Conservation (phyloP, 306 rosid species). For the Leucaena leucocephala region DNA sequence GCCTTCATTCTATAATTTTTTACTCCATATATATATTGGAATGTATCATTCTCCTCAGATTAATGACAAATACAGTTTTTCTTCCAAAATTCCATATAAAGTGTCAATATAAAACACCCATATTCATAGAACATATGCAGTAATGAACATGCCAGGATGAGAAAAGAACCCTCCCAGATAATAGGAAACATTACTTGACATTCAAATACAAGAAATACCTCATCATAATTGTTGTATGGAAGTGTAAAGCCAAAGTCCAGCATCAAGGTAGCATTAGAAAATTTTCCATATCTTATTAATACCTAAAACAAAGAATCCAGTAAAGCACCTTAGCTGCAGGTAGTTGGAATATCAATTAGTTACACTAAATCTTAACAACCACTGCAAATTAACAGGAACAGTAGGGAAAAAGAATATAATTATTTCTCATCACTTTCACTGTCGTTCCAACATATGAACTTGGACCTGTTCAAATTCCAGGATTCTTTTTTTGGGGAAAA, state of each 20-base stretch:
- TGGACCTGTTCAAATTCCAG: not conserved
- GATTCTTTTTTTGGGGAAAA: not conserved
- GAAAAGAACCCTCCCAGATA: not conserved
- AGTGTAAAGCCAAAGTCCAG: conserved; percentile 88
- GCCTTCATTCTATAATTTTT: not conserved
- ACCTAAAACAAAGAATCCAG: conserved; percentile 51
- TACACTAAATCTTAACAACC: conserved; percentile 8
- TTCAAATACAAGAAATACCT: conserved; percentile 47
- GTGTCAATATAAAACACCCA: not conserved
- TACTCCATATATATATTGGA: no score
- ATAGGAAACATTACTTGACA: conserved; percentile 5
- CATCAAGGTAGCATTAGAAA: conserved; percentile 75
- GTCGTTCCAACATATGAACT: conserved; percentile 12
- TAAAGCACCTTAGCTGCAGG: conserved; percentile 7
- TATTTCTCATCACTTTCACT: conserved; percentile 19
- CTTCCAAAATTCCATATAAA: not conserved
- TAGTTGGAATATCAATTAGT: conserved; percentile 8
- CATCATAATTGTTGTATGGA: conserved; percentile 66
- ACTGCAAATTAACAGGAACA: not conserved
- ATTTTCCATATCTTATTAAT: conserved; percentile 79
- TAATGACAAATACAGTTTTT: not conserved
- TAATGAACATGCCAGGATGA: not conserved
- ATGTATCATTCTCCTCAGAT: not conserved
- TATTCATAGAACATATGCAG: not conserved
- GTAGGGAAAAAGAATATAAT: not conserved